A percentile compares a stretch with the other conserved stretches of the same genome.
phyloP scores from a whole-genome alignment of 176 grass and related monocot species.

The Aegilops longissima region DNA sequence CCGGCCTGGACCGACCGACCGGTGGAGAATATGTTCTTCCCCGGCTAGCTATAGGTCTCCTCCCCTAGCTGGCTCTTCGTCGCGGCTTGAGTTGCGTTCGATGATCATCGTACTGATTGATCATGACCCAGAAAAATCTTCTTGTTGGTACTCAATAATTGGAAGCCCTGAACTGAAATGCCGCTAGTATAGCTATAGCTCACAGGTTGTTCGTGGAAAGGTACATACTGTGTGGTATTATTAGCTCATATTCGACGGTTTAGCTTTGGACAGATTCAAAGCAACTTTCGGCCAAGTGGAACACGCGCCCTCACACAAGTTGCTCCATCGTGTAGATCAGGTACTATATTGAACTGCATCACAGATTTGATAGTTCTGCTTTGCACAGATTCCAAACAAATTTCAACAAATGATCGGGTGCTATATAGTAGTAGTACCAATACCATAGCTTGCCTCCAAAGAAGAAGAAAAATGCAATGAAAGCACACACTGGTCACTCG shows the following conservation, averaged over 20 bases:
- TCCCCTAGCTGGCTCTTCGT: not conserved
- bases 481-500: not conserved
- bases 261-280: constrained; percentile 1
- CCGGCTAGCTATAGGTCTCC: not conserved
- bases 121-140: not conserved
- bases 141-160: not conserved
- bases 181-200: not conserved
- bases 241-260: not conserved
- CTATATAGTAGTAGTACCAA: not conserved
- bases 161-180: not conserved
- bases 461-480: not conserved
- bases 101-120: not conserved
- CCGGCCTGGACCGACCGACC: not conserved
- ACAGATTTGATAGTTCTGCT: not conserved
- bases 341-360: not conserved
- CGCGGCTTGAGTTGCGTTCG: not conserved
- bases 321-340: not conserved
- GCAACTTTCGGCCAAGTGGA: not conserved
- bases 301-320: not conserved
- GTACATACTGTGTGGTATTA: not conserved
- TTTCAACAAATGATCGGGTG: not conserved
- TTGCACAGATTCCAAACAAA: constrained; percentile 4
- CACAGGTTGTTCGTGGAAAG: not conserved
- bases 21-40: constrained; percentile 2
- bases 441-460: not conserved